Percentiles rank a stretch among this genome's conserved stretches.
phyloP scores from a whole-genome alignment of 2,329 filamentous ascomycete species.

The Ceratocystiopsis sp. region DNA sequence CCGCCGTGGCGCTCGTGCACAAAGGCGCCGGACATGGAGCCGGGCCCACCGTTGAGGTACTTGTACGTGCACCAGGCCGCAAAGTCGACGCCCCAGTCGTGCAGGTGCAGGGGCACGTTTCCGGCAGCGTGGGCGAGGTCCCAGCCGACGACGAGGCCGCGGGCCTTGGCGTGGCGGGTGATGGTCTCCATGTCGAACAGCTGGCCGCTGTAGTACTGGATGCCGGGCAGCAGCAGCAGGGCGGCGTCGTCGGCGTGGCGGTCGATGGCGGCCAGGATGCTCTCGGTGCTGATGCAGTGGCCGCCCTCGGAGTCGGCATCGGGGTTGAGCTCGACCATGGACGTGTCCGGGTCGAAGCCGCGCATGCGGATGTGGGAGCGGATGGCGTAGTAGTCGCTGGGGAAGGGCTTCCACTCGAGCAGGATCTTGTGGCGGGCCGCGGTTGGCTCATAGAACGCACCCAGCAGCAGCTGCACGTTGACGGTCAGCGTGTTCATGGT shows the following conservation, averaged over 20 bases:
- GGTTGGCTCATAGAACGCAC: conserved; percentile 64
- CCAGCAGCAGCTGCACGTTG: conserved; percentile 69
- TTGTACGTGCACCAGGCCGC: conserved; percentile 92
- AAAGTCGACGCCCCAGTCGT: conserved; percentile 86
- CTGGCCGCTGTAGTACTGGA: conserved; percentile 88
- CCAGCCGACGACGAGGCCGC: conserved; percentile 41
- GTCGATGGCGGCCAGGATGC: conserved; percentile 58
- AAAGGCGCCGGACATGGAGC: conserved; percentile 63
- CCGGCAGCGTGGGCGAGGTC: conserved; percentile 50
- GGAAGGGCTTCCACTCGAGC: conserved; percentile 80
- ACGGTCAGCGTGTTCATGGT: conserved; percentile 77
- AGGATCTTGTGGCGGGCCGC: conserved; percentile 56
- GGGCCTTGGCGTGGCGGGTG: conserved; percentile 51
- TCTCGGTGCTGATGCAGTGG: conserved; percentile 45
- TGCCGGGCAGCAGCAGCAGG: conserved; percentile 64
- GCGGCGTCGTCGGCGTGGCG: conserved; percentile 56
- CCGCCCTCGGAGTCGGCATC: conserved; percentile 25
- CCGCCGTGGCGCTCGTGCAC: conserved; percentile 59
- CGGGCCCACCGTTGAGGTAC: conserved; percentile 76
- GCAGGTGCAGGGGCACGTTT: conserved; percentile 62
- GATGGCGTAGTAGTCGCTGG: conserved; percentile 76
- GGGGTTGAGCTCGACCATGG: conserved; percentile 60
- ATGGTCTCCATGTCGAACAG: conserved; percentile 69
- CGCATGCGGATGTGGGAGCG: conserved; percentile 66
- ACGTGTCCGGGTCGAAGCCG: conserved; percentile 44